phyloP scores from a whole-genome alignment of 768 basidiomycete genomes.

The Termitomyces sp. region DNA sequence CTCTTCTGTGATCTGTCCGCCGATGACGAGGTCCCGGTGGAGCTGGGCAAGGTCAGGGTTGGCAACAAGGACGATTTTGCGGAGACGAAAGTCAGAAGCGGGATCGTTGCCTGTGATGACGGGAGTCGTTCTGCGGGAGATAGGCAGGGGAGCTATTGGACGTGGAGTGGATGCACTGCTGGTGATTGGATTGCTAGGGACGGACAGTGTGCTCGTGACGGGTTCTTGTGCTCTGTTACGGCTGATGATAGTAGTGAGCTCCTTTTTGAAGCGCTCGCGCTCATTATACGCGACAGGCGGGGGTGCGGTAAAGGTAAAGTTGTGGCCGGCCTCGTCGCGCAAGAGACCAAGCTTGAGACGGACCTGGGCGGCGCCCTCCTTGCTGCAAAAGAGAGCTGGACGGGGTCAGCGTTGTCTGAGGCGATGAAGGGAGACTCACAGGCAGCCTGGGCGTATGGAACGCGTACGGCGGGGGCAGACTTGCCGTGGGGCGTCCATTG shows the following conservation, averaged over 20 bases:
- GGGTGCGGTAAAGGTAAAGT: slow-evolving; percentile 77
- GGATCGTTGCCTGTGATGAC: slow-evolving; percentile 52
- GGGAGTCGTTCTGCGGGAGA: slow-evolving; percentile 53
- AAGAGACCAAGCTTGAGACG: slow-evolving; percentile 70
- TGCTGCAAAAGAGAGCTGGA: slow-evolving; percentile 81
- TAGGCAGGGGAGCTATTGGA: slow-evolving; percentile 55
- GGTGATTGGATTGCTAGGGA: slow-evolving; percentile 18
- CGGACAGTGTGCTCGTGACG: slow-evolving; percentile 20
- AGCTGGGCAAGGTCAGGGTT: slow-evolving; percentile 76
- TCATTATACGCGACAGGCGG: slow-evolving; percentile 62
- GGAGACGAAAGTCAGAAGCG: slow-evolving; percentile 64
- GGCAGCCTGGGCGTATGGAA: slow-evolving; percentile 55
- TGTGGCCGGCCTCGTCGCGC: slow-evolving; percentile 70
- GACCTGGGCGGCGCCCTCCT: slow-evolving; percentile 77
- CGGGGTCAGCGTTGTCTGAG: slow-evolving; percentile 12
- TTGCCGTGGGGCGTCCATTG: slow-evolving; percentile 81
- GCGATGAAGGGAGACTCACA: slow-evolving; percentile 42
- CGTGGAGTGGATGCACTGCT: slow-evolving; percentile 28
- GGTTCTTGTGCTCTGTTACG: slow-evolving; percentile 53
- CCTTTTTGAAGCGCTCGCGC: slow-evolving; percentile 79
- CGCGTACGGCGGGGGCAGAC: slow-evolving; percentile 58
- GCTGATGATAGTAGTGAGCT: slow-evolving; percentile 73
- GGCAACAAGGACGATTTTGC: slow-evolving; percentile 76
- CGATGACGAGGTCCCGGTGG: slow-evolving; percentile 86
- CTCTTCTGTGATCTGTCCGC: slow-evolving; percentile 79